Percentiles rank a stretch among this genome's conserved stretches.
phyloP scores from a whole-genome alignment of 768 basidiomycete species.

The Chalciporus pseudorubinellus region DNA sequence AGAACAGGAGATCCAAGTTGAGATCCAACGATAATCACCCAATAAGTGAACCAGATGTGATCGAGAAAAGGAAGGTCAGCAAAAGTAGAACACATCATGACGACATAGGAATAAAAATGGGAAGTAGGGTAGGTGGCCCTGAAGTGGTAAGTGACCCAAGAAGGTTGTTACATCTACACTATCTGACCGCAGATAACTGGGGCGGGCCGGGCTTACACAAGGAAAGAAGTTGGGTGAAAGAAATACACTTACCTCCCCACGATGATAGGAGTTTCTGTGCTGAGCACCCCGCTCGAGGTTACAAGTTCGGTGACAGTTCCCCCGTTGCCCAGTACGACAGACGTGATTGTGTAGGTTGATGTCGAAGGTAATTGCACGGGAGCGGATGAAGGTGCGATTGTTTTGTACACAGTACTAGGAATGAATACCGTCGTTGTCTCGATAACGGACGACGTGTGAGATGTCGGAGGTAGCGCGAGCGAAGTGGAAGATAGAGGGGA shows the following conservation, averaged over 20 bases:
- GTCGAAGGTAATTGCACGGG: not conserved
- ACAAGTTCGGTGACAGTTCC: constrained; percentile 17
- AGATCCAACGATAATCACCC: constrained; percentile 3
- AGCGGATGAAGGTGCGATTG: not conserved
- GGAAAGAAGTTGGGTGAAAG: not conserved
- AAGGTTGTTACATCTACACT: constrained; percentile 8
- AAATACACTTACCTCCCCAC: constrained; percentile 17
- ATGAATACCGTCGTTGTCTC: constrained; percentile 15
- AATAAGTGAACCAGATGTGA: constrained; percentile 14
- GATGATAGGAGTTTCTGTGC: constrained; percentile 13
- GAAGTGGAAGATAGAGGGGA: not conserved
- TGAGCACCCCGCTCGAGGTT: constrained; percentile 23
- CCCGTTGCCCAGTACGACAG: constrained; percentile 13
- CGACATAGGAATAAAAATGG: constrained; percentile 18
- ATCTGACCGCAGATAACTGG: constrained; percentile 8
- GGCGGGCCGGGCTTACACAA: not conserved
- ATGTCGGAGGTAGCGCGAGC: not conserved
- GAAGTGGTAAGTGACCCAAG: not conserved
- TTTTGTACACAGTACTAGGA: constrained; percentile 13
- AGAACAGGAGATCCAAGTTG: constrained; percentile 3
- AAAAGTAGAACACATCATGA: constrained; percentile 12
- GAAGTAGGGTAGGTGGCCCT: constrained; percentile 3
- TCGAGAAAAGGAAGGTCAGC: constrained; percentile 19
- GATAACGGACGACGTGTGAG: not conserved
- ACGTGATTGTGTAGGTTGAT: constrained; percentile 23